phyloP scores from a whole-genome alignment of 768 basidiomycete species.

The Leccinum uliginosum region DNA sequence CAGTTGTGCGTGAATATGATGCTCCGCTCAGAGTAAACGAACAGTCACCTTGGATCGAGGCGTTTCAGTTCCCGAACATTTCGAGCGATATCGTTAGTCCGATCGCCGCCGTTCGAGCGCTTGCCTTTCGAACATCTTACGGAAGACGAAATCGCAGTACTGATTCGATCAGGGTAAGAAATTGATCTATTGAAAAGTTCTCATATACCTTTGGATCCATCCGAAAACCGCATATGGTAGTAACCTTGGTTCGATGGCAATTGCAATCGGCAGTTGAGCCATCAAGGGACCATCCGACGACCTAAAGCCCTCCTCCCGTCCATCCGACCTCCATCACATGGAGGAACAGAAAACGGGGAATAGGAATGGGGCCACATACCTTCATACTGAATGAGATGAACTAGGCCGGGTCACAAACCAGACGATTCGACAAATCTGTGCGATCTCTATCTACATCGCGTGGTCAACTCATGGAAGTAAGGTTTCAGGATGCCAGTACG shows the following conservation, averaged over 20 bases:
- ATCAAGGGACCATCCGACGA: slow-evolving; percentile 55
- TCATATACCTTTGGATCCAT: slow-evolving; percentile 68
- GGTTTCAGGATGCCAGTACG: slow-evolving; percentile 8
- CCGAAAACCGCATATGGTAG: slow-evolving; percentile 74
- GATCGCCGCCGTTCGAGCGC: slow-evolving; percentile 43
- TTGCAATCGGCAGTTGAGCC: slow-evolving; percentile 69
- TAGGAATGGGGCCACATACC: slow-evolving; percentile 34
- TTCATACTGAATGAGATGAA: slow-evolving; percentile 76
- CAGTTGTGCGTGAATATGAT: slow-evolving; percentile 3
- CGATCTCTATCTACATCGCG: slow-evolving; percentile 59
- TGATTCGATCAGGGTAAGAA: slow-evolving; percentile 27
- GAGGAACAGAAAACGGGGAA: not conserved
- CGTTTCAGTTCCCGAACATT: slow-evolving; percentile 72
- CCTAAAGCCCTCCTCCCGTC: no score
- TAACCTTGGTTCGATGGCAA: slow-evolving; percentile 72
- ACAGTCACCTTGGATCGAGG: slow-evolving; percentile 59
- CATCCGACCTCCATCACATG: slow-evolving; percentile 30
- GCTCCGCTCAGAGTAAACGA: not conserved
- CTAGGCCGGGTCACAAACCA: slow-evolving; percentile 34
- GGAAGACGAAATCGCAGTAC: slow-evolving; percentile 83
- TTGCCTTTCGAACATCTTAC: slow-evolving; percentile 74
- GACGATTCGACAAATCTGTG: slow-evolving; percentile 42
- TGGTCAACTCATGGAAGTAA: slow-evolving; percentile 11
- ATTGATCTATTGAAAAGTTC: not conserved
- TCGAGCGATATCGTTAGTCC: slow-evolving; percentile 56